phyloP scores from a whole-genome alignment of 1,284 basidiomycete genomes.

The Termitomyces sp. region DNA sequence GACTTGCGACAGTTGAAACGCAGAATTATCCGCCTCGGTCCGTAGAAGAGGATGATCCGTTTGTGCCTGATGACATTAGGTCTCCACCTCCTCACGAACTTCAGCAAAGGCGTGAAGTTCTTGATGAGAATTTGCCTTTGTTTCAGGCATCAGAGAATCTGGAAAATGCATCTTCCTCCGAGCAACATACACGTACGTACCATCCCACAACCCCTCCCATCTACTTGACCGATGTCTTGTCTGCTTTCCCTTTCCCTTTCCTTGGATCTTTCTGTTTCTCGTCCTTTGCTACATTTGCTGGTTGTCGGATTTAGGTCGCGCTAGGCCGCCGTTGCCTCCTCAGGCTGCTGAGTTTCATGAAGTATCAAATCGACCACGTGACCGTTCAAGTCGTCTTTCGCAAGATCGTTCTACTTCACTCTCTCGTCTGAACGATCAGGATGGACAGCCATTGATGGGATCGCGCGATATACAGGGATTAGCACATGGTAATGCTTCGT shows the following conservation, averaged over 20 bases:
- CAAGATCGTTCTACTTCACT: slow-evolving; percentile 7
- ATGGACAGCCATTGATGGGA: slow-evolving; percentile 4
- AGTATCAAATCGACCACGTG: slow-evolving; percentile 10
- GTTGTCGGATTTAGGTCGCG: slow-evolving; percentile 20
- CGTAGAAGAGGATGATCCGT: slow-evolving; percentile 19
- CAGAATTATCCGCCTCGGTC: slow-evolving; percentile 1
- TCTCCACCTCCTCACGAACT: slow-evolving; percentile 11
- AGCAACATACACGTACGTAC: slow-evolving; percentile 22
- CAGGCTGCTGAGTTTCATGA: slow-evolving; percentile 28
- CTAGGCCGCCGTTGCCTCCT: slow-evolving; percentile 28
- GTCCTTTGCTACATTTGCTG: slow-evolving; percentile 2
- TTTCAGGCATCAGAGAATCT: slow-evolving; percentile 1
- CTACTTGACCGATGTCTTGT: slow-evolving; percentile 11
- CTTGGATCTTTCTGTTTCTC: slow-evolving; percentile 2
- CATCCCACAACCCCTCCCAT: slow-evolving; percentile 8
- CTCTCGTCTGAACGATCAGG: not conserved
- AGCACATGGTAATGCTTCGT: not conserved
- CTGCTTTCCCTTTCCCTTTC: slow-evolving; percentile 8
- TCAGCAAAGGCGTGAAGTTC: slow-evolving; percentile 11
- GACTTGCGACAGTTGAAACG: not conserved
- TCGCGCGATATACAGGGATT: slow-evolving; percentile 2
- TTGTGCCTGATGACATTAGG: slow-evolving; percentile 18
- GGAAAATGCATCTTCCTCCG: slow-evolving; percentile 12
- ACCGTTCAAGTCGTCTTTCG: not conserved
- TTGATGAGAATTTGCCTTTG: slow-evolving; percentile 10